A percentile compares a stretch with the other conserved stretches of the same genome.
Conservation (phyloP, 768 basidiomycete species). For the Rhizopogon vinicolor region DNA sequence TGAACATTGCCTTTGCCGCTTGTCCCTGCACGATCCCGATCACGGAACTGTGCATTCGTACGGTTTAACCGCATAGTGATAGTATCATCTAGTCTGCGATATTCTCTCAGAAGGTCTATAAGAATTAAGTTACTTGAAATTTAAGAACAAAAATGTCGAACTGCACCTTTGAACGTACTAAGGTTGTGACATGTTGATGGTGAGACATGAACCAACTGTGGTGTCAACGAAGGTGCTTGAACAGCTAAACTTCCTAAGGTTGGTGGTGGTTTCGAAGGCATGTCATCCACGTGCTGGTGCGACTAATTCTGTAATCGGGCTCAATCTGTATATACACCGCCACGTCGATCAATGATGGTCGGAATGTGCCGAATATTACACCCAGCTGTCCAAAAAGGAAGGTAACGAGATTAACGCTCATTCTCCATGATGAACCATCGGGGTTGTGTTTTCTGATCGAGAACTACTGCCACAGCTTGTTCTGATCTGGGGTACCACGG, state of each 20-base stretch:
- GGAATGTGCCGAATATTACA: neutral
- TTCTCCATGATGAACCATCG: neutral
- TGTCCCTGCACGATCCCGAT: constrained; percentile 54
- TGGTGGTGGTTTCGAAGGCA: constrained; percentile 41
- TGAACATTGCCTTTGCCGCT: constrained; percentile 50
- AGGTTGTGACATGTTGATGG: constrained; percentile 70
- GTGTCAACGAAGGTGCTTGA: constrained; percentile 54
- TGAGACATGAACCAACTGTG: constrained; percentile 70
- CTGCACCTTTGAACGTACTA: constrained; percentile 65
- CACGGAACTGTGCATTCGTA: constrained; percentile 69
- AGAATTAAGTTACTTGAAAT: constrained; percentile 12
- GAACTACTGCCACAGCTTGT: neutral
- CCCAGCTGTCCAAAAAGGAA: constrained; percentile 21
- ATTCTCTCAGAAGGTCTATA: constrained; percentile 77
- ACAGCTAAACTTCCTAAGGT: constrained; percentile 64
- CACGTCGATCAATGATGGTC: constrained; percentile 3
- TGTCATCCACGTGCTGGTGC: constrained; percentile 24
- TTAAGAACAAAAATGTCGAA: constrained; percentile 3
- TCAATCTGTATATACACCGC: neutral
- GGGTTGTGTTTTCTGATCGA: neutral
- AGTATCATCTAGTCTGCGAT: constrained; percentile 74
- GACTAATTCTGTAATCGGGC: constrained; percentile 15
- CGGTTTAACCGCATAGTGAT: constrained; percentile 81
- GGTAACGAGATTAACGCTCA: constrained; percentile 13
- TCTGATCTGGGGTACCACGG: neutral